These are phyloP conservation scores for Solanum hybrid DNA, from an alignment of 305 asterid species.

Conservation along the genomic window DNA sequence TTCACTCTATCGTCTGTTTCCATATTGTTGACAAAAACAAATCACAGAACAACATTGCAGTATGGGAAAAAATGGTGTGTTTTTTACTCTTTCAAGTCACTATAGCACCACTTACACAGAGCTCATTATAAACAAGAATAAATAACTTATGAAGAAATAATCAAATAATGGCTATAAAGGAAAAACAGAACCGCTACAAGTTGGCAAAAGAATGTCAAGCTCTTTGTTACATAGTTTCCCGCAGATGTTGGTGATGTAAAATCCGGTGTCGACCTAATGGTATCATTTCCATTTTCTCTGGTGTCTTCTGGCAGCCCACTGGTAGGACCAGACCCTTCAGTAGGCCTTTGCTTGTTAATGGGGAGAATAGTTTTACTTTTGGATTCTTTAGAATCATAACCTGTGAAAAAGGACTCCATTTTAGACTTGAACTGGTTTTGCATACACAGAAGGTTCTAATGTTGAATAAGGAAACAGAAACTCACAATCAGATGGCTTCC, in stretches of 20 bases:
- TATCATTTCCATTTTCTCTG: not conserved
- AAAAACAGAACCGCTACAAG: constrained; percentile 28
- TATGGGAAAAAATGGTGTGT: not conserved
- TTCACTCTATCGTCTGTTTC: not conserved
- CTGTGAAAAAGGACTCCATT: constrained; percentile 18
- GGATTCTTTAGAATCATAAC: constrained; percentile 33
- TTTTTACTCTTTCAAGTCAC: not conserved
- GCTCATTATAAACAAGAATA: not conserved
- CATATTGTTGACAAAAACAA: not conserved
- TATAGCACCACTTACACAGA: not conserved
- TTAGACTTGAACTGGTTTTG: not conserved
- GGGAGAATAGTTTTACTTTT: constrained; percentile 37
- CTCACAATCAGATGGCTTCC: constrained; percentile 10
- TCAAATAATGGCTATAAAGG: constrained; percentile 27
- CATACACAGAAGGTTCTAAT: not conserved
- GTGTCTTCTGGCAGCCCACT: not conserved
- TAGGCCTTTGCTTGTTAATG: constrained; percentile 20
- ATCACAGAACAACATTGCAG: not conserved
- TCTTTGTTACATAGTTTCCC: constrained; percentile 29
- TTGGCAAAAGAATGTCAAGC: constrained; percentile 17
- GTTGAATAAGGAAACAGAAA: not conserved
- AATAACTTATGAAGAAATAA: constrained; percentile 28
- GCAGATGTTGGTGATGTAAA: constrained; percentile 21
- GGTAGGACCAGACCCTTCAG: constrained; percentile 50
- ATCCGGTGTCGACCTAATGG: constrained; percentile 3